Evolutionary conservation across 2,329 filamentous ascomycete genomes (phyloP).

Genomic region (Venturia pyrina): DNA sequence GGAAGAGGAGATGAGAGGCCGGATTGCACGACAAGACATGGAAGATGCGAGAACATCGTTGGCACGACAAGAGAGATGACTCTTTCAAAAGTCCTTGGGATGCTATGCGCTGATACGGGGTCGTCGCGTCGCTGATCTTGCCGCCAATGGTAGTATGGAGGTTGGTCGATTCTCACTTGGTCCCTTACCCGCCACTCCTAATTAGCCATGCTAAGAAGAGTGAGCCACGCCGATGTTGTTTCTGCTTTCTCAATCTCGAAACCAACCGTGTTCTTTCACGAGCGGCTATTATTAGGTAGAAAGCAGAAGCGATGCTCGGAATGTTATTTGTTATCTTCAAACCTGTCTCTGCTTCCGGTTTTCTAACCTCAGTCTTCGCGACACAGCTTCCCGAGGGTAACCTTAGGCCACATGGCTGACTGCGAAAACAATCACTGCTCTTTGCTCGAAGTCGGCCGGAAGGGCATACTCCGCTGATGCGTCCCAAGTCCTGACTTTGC

Average conservation of each 20-base stretch:
- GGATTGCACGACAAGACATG: not conserved
- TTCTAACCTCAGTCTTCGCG: not conserved
- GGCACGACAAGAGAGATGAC: not conserved
- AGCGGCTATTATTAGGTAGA: not conserved
- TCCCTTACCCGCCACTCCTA: not conserved
- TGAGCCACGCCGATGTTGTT: not conserved
- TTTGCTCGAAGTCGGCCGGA: not conserved
- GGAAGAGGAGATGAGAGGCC: not conserved
- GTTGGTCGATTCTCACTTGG: conserved; percentile 4
- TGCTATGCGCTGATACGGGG: not conserved
- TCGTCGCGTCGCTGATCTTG: not conserved
- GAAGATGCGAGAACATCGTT: not conserved
- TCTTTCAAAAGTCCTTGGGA: not conserved
- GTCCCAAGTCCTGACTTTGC: not conserved
- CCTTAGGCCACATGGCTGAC: not conserved
- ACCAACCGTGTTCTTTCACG: not conserved
- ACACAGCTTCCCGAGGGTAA: not conserved
- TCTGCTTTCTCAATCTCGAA: conserved; percentile 7
- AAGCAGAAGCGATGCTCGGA: conserved; percentile 7
- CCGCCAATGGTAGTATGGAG: not conserved
- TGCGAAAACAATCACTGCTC: not conserved
- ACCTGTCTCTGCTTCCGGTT: not conserved
- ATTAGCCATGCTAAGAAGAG: not conserved
- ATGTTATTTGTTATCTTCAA: conserved; percentile 6
- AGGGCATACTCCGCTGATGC: not conserved